Percentiles rank a stretch among this genome's conserved stretches.
phyloP scores from a whole-genome alignment of 1,284 basidiomycete genomes.

The Ustanciosporium gigantosporum region DNA sequence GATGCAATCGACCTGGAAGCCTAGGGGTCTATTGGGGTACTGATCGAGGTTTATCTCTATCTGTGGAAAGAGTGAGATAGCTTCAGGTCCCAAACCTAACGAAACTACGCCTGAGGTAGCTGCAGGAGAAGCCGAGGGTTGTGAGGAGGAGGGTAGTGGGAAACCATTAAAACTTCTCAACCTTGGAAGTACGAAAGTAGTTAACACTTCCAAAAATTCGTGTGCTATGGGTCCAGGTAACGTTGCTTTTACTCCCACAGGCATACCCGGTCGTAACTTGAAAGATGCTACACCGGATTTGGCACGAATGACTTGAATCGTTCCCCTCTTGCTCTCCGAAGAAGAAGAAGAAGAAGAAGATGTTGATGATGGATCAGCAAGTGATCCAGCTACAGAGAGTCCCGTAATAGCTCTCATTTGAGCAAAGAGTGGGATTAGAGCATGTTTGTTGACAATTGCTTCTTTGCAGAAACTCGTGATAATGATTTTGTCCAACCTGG shows the following conservation, averaged over 20 bases:
- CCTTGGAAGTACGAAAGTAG: constrained; percentile 91
- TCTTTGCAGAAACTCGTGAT: constrained; percentile 53
- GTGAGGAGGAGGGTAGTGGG: constrained; percentile 67
- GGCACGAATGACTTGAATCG: constrained; percentile 76
- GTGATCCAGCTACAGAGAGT: constrained; percentile 66
- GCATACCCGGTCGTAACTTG: constrained; percentile 78
- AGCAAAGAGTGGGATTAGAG: constrained; percentile 82
- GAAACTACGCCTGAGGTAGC: constrained; percentile 83
- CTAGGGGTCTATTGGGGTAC: constrained; percentile 53
- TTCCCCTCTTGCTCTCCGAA: constrained; percentile 17
- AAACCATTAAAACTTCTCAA: constrained; percentile 87
- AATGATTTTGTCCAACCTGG: constrained; percentile 79
- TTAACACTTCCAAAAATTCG: constrained; percentile 83
- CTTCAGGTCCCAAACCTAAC: constrained; percentile 80
- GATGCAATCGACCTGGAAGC: constrained; percentile 59
- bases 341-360: neutral
- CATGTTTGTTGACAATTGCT: constrained; percentile 73
- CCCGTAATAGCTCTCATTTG: constrained; percentile 86
- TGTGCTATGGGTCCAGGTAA: constrained; percentile 88
- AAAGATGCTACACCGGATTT: constrained; percentile 82
- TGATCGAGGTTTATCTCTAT: constrained; percentile 59
- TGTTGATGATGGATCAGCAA: constrained; percentile 34
- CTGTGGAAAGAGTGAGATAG: constrained; percentile 84
- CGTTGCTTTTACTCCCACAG: constrained; percentile 85
- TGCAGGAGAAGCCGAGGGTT: constrained; percentile 64